phyloP scores from a whole-genome alignment of 2,329 filamentous ascomycete genomes.

The Colletotrichum godetiae region DNA sequence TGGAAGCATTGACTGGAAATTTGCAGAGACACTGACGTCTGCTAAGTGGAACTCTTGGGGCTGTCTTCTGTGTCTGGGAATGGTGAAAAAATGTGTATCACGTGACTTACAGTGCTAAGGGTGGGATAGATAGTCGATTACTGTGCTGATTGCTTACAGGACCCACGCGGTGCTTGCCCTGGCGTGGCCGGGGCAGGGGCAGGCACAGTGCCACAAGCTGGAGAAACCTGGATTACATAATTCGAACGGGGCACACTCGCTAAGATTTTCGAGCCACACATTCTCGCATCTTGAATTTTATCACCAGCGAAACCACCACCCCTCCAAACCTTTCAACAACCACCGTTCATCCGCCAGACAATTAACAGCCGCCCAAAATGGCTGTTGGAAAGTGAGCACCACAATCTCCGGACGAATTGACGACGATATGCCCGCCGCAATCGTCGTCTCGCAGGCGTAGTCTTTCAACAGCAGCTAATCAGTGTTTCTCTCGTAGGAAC shows the following conservation, averaged over 20 bases:
- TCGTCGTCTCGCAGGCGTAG: constrained; percentile 31
- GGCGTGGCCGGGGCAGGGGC: constrained; percentile 17
- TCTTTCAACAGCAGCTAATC: constrained; percentile 35
- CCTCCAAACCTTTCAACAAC: constrained; percentile 55
- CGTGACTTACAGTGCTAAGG: constrained; percentile 1
- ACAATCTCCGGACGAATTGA: not conserved
- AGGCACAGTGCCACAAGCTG: not conserved
- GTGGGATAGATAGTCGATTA: not conserved
- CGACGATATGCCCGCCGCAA: not conserved
- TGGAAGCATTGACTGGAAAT: not conserved
- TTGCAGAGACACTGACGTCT: not conserved
- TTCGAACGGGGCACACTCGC: constrained; percentile 35
- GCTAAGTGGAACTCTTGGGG: not conserved
- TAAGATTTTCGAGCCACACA: constrained; percentile 42
- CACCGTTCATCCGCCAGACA: constrained; percentile 56
- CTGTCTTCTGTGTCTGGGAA: not conserved
- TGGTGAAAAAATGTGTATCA: not conserved
- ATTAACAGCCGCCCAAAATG: constrained; percentile 64
- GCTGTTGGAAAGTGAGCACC: constrained; percentile 69
- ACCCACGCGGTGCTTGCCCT: not conserved
- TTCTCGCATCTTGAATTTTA: constrained; percentile 44
- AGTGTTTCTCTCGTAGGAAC: constrained; percentile 72
- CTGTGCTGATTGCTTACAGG: not conserved
- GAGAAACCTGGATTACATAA: constrained; percentile 19
- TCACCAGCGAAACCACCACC: constrained; percentile 46